These are phyloP conservation scores for Tetradesmus lagerheimii DNA, from an alignment of 139 green algal genomes.

Conservation along the genomic window DNA sequence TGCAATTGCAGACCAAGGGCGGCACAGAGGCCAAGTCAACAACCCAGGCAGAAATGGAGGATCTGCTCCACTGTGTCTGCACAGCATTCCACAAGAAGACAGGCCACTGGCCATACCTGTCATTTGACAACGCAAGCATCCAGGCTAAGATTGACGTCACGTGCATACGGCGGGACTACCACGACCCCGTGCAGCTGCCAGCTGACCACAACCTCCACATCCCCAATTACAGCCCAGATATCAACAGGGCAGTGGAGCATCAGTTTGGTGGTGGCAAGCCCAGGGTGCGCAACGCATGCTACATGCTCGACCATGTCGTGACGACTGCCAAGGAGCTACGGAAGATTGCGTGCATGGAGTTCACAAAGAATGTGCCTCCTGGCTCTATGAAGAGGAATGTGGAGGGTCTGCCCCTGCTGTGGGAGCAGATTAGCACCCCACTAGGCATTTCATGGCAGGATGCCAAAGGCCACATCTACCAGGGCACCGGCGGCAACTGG, in stretches of 20 bases:
- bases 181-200: background rate
- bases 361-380: background rate
- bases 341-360: background rate
- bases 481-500: too few species aligned
- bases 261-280: slow-evolving; percentile 11
- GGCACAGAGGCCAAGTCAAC: background rate
- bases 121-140: slow-evolving; percentile 9
- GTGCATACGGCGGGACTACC: background rate
- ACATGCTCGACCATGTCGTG: background rate
- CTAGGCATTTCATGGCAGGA: too few species aligned
- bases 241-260: slow-evolving; percentile 18
- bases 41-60: slow-evolving; percentile 7
- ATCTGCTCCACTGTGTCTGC: background rate
- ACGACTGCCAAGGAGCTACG: background rate
- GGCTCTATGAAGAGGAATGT: background rate
- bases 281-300: background rate
- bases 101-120: background rate
- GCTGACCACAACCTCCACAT: background rate
- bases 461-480: too few species aligned
- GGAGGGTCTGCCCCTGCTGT: too few species aligned
- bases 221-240: background rate
- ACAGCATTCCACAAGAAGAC: background rate
- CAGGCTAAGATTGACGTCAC: background rate
- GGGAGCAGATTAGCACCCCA: too few species aligned
- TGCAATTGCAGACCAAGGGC: background rate